phyloP scores from a whole-genome alignment of 2,329 filamentous ascomycete species.

The Fusarium coicis region DNA sequence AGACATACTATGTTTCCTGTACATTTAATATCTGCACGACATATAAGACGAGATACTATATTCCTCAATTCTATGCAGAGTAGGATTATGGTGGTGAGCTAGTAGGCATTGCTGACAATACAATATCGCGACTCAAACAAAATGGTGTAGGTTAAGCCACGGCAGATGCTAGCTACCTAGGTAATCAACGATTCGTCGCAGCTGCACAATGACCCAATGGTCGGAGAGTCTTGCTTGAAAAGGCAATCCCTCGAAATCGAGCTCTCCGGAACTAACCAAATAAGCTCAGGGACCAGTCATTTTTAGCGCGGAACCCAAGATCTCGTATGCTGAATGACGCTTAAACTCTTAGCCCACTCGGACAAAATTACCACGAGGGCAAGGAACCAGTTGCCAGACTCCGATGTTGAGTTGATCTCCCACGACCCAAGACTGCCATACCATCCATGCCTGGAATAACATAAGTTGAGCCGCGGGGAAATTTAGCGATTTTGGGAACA shows the following conservation, averaged over 20 bases:
- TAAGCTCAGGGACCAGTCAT: background rate
- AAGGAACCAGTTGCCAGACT: background rate
- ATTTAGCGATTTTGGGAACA: too few relatives aligned
- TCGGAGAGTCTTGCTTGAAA: constrained; percentile 17
- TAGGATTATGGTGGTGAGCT: background rate
- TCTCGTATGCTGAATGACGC: background rate
- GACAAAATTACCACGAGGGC: constrained; percentile 34
- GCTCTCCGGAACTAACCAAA: constrained; percentile 30
- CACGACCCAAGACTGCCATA: too few relatives aligned
- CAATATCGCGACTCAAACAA: background rate
- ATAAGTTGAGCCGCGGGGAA: too few relatives aligned
- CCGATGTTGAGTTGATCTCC: background rate
- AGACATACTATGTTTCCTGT: background rate
- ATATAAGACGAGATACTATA: background rate
- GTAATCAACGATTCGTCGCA: background rate
- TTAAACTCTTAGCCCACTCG: background rate
- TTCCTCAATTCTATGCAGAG: background rate
- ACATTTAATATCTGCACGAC: background rate
- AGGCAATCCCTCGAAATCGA: background rate
- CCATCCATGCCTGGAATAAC: too few relatives aligned
- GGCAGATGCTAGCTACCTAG: too few relatives aligned
- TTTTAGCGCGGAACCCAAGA: background rate
- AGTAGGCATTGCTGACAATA: background rate
- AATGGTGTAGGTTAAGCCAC: background rate
- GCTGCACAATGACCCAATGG: constrained; percentile 15